These are phyloP conservation scores for Pouteria glomerata DNA, from an alignment of 148 eudicot genomes.

Conservation along the genomic window DNA sequence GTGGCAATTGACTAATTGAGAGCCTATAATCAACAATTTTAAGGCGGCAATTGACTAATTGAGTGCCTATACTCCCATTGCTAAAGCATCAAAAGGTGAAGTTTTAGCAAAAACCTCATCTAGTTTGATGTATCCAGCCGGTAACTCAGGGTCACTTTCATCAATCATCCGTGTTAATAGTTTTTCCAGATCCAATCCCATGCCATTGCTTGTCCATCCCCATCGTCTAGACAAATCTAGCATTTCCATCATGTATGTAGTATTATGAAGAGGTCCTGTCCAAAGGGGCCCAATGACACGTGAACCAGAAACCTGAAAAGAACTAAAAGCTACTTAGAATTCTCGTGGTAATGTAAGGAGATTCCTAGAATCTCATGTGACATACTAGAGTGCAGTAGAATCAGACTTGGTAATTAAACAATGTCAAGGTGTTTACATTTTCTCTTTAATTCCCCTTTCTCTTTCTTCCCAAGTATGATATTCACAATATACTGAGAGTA, in stretches of 20 bases:
- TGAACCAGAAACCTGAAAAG: slow-evolving; percentile 50
- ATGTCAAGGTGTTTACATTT: neutral
- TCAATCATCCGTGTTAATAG: slow-evolving; percentile 72
- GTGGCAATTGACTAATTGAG: too few species aligned
- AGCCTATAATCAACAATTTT: neutral
- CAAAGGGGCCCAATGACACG: slow-evolving; percentile 83
- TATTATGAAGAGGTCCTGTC: slow-evolving; percentile 89
- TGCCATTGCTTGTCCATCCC: slow-evolving; percentile 69
- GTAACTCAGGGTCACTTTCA: slow-evolving; percentile 77
- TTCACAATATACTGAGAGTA: neutral
- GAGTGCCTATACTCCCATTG: neutral
- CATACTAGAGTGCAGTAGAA: neutral
- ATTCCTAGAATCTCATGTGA: neutral
- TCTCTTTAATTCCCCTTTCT: neutral
- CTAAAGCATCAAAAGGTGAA: neutral
- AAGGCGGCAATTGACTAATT: neutral
- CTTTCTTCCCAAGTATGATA: neutral
- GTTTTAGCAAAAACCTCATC: slow-evolving; percentile 51
- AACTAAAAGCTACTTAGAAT: slow-evolving; percentile 10
- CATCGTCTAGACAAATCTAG: slow-evolving; percentile 62
- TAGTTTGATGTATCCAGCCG: slow-evolving; percentile 67
- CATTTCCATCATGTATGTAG: slow-evolving; percentile 59
- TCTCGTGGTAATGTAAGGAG: neutral
- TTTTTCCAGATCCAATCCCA: slow-evolving; percentile 58
- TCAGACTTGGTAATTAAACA: neutral